Evolutionary conservation across 805 yeast species (phyloP), one percentile per base, ranked within the genome.

Genomic region (fission yeast (Schizosaccharomyces pombe)): DNA sequence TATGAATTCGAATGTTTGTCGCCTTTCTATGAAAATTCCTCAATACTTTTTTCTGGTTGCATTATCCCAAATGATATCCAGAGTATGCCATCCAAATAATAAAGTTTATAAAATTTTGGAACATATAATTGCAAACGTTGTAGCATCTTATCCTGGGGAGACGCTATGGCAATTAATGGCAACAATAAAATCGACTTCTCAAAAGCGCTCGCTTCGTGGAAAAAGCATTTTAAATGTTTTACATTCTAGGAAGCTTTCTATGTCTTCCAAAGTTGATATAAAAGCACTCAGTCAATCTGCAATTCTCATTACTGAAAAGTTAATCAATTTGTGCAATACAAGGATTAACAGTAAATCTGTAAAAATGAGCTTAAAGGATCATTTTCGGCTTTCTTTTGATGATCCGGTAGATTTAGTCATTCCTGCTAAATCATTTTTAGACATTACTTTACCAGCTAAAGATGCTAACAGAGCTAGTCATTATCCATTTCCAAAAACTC

Each of bases 101-200:
- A 68, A 70, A 0, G 78, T 91, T 0, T 74, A 72, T 30, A 72
- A 71, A 1, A 65, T 79, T 22, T 70, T 91, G 14, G 65, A 74
- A 54, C 66, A 69, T n/a, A 75, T 89, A 24, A 68, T 87, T 9
- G 67, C 74, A 12, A 67, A 70, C 12, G 72, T 89, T 11, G 71
- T 81, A 0, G 66, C 68, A 31, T 70, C 75, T 26, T 91, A 85
- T 63, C 95, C 96, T 0, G 74, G 76, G 16, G 89, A 85, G 57
- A 77, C 87, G 22, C 68, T 91, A n/a, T 91, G 96, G 93, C 77
- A 81, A 9, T 77, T 84, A 1, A 69, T 82, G 40, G 80, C 89
- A 0, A 80, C 84, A 58, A 68, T 73, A 3, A 78, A 79, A 55
- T 84, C 94, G 0, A 69, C 67, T 1, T 71, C 72, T 28, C 58